Conservation (phyloP, 2,329 filamentous ascomycete genomes). For the Penicillium digitatum region DNA sequence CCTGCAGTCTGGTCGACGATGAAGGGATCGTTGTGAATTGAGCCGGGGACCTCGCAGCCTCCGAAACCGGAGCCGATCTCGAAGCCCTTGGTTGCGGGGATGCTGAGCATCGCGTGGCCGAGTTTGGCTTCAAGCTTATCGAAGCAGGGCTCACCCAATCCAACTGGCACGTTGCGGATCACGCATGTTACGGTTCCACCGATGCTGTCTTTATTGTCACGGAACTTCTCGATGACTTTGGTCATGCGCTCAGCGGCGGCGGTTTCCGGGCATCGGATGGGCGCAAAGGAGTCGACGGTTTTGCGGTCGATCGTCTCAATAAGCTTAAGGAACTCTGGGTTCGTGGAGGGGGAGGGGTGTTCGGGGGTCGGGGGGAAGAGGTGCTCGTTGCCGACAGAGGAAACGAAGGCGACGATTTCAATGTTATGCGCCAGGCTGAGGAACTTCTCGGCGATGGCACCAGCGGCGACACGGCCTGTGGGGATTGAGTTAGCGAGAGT, state of each 20-base stretch:
- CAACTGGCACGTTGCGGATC: constrained; percentile 77
- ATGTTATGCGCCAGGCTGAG: constrained; percentile 73
- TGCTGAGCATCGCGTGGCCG: constrained; percentile 89
- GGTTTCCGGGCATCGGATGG: constrained; percentile 77
- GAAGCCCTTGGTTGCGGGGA: constrained; percentile 92
- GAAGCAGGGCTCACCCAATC: constrained; percentile 89
- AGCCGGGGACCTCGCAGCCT: constrained; percentile 80
- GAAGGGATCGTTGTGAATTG: constrained; percentile 89
- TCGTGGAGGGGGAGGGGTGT: constrained; percentile 65
- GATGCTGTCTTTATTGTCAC: constrained; percentile 79
- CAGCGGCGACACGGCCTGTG: constrained; percentile 74
- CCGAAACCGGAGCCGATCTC: constrained; percentile 91
- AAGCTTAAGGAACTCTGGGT: constrained; percentile 74
- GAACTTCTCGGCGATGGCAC: constrained; percentile 92
- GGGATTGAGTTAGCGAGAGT: neutral
- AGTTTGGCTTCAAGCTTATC: constrained; percentile 92
- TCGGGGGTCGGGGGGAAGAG: constrained; percentile 68
- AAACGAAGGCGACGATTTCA: constrained; percentile 87
- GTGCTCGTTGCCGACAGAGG: constrained; percentile 75
- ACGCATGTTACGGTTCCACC: constrained; percentile 94
- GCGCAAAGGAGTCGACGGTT: constrained; percentile 77
- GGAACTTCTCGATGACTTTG: constrained; percentile 69
- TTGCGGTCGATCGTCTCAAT: constrained; percentile 68
- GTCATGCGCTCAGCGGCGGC: constrained; percentile 68
- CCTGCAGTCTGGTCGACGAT: constrained; percentile 48